phyloP scores from a whole-genome alignment of 1,139 yeast genomes.

The Candida sanyaensis region DNA sequence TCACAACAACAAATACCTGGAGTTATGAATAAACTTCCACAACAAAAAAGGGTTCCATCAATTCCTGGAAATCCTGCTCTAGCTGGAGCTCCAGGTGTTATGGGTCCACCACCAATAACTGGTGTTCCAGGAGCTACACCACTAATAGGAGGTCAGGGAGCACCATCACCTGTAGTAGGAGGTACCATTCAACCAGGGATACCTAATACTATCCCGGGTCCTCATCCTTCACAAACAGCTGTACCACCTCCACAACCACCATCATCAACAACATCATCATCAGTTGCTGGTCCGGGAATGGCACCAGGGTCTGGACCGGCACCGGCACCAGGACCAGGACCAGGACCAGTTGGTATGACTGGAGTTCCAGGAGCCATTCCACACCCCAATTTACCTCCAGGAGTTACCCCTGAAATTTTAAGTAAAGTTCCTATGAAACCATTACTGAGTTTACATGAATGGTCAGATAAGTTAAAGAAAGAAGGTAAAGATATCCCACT shows the following conservation, averaged over 20 bases:
- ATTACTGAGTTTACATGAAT: conserved; percentile 35
- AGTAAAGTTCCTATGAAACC: conserved; percentile 21
- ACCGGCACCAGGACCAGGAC: background rate
- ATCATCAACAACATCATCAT: background rate
- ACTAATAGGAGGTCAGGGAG: conserved; percentile 4
- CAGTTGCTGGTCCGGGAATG: background rate
- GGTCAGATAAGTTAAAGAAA: conserved; percentile 54
- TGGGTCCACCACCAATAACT: conserved; percentile 2
- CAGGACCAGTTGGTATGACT: background rate
- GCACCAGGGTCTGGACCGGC: background rate
- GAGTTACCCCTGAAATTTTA: conserved; percentile 21
- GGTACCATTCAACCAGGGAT: conserved; percentile 1
- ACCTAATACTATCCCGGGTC: background rate
- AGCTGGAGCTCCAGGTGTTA: background rate
- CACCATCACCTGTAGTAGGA: conserved; percentile 3
- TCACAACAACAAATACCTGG: conserved; percentile 5
- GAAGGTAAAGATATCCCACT: conserved; percentile 47
- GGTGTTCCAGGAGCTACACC: conserved; percentile 6
- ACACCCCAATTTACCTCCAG: conserved; percentile 18
- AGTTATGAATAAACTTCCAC: conserved; percentile 6
- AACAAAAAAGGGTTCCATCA: conserved; percentile 8
- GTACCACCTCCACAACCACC: background rate
- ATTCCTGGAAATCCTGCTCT: conserved; percentile 6
- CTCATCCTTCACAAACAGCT: background rate
- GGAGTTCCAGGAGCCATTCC: background rate